Conservation (phyloP, 208 protist genomes). For the Leishmania aethiopica region DNA sequence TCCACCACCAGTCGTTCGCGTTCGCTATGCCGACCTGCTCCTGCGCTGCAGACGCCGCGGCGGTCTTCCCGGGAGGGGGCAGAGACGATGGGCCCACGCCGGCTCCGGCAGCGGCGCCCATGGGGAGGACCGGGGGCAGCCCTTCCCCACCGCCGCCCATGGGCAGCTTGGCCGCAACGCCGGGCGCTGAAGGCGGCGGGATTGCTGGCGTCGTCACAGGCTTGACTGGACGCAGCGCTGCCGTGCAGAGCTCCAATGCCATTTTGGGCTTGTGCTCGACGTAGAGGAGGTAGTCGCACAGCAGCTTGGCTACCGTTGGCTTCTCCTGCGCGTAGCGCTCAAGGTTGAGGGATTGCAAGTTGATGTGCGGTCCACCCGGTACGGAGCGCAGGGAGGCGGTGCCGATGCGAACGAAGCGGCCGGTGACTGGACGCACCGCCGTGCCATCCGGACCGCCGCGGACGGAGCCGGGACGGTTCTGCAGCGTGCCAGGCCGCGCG, state of each 20-base stretch:
- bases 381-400: constrained; percentile 91
- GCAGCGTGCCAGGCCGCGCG: constrained; percentile 77
- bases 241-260: constrained; percentile 90
- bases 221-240: constrained; percentile 43
- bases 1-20: constrained; percentile 96
- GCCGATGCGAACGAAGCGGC: constrained; percentile 92
- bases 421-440: constrained; percentile 79
- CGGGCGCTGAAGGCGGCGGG: background rate
- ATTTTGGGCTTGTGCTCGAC: constrained; percentile 92
- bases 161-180: constrained; percentile 15
- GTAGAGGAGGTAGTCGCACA: constrained; percentile 96
- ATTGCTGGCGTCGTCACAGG: background rate
- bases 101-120: constrained; percentile 3
- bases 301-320: constrained; percentile 91
- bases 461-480: constrained; percentile 44
- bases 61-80: background rate
- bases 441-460: constrained; percentile 49
- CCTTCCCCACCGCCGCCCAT: constrained; percentile 10
- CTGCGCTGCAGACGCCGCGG: constrained; percentile 1
- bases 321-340: constrained; percentile 88
- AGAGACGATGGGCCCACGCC: background rate
- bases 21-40: constrained; percentile 52
- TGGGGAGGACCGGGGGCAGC: constrained; percentile 18
- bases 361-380: constrained; percentile 83
- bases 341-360: constrained; percentile 85